Evolutionary conservation across 2,329 filamentous ascomycete species (phyloP), one percentile per base, ranked within the genome.

Genomic region (Stagonosporopsis vannaccii): DNA sequence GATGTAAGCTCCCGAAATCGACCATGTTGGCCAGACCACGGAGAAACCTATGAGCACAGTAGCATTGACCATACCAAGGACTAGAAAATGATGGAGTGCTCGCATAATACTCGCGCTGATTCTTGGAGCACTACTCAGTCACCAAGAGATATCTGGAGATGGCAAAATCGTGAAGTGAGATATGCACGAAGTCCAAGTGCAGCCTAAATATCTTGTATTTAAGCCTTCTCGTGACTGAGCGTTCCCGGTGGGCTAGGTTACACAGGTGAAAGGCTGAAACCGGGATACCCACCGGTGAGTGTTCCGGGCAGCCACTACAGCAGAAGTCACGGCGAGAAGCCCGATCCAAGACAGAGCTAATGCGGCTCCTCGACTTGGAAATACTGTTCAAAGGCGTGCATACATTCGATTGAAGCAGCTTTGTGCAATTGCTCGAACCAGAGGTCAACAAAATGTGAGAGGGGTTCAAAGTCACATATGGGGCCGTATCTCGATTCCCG

Each of bases 61-160:
- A 2, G 75, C 74, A 20, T 76, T 76, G 43, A 80, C 78, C 35
- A 78, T 68, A 49, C 76, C 78, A 33, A 77, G 76, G 15, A 79
- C 65, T 2, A 75, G 77, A 17, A 65, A 45, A 48, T 61, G 59
- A 12, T 62, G 36, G 30, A 62, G 39, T 12, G 26, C 19, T 15
- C 60, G 9, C 59, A 62, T 60, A 7, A 7, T 48, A 45, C 25
- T 4, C 11, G 4, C 6, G 23, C n/a, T 9, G 33, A 30, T 30
- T 12, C 12, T 12, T 12, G 28, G 4, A 12, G 28, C 8, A n/a
- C n/a, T 11, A 11, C 11, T 13, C 28, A 30, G 28, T 13, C 11
- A 8, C 3, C n/a, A 9, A 3, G 6, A 19, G 33, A 11, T 17
- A 11, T 9, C n/a, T 36, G n/a, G 5, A 19, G 17, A 36, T 19